phyloP scores from a whole-genome alignment of 1,284 basidiomycete genomes.

The Marasmius tenuissimus region DNA sequence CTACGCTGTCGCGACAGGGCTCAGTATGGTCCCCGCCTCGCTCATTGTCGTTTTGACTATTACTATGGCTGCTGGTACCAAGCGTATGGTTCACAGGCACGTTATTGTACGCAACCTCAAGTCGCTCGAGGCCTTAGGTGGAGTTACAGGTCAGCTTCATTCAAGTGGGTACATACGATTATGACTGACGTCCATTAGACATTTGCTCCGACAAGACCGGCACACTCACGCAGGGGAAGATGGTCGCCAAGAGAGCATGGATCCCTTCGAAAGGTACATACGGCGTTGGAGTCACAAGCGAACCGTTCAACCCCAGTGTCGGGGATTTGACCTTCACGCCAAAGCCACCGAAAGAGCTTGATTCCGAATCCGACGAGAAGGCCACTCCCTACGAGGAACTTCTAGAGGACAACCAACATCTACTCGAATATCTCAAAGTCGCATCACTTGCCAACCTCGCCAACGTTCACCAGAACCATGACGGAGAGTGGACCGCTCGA shows the following conservation, averaged over 20 bases:
- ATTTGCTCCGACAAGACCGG: constrained; percentile 69
- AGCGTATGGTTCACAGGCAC: constrained; percentile 49
- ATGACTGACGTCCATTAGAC: constrained; percentile 24
- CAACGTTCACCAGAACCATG: constrained; percentile 8
- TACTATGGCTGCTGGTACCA: constrained; percentile 50
- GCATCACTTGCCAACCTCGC: neutral
- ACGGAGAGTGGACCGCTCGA: constrained; percentile 56
- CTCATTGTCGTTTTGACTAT: constrained; percentile 43
- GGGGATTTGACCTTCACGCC: neutral
- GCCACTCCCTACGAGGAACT: neutral
- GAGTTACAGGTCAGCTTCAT: constrained; percentile 35
- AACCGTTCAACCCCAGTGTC: constrained; percentile 28
- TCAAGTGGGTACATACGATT: neutral
- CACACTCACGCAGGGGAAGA: constrained; percentile 57
- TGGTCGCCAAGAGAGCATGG: constrained; percentile 58
- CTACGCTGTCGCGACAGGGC: constrained; percentile 43
- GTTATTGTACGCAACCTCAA: constrained; percentile 55
- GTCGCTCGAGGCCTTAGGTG: constrained; percentile 56
- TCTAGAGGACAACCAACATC: neutral
- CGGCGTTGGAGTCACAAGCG: constrained; percentile 21
- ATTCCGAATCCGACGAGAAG: constrained; percentile 5
- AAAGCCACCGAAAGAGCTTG: neutral
- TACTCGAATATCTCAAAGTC: neutral
- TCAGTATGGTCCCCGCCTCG: constrained; percentile 42
- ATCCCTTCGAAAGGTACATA: constrained; percentile 36